Evolutionary conservation across 2,329 filamentous ascomycete species (phyloP).

Genomic region (Apiospora aurea): DNA sequence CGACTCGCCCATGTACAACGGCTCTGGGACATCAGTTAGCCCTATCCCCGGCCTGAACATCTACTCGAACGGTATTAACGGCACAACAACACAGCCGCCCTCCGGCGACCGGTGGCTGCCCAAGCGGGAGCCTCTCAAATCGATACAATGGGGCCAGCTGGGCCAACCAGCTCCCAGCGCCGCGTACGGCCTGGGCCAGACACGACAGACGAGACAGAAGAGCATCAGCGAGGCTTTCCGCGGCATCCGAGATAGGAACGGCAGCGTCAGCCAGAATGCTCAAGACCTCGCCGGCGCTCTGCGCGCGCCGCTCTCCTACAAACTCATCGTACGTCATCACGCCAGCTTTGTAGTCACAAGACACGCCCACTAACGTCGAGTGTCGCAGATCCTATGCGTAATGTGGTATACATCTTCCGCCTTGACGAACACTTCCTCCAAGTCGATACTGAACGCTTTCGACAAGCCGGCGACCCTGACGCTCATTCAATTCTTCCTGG

Average conservation of each 20-base stretch:
- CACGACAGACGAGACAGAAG: slow-evolving; percentile 76
- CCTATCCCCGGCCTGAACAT: slow-evolving; percentile 35
- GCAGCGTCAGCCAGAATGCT: slow-evolving; percentile 89
- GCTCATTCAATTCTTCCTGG: slow-evolving; percentile 90
- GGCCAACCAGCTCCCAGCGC: slow-evolving; percentile 37
- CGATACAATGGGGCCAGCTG: slow-evolving; percentile 39
- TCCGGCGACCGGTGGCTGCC: slow-evolving; percentile 43
- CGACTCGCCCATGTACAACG: slow-evolving; percentile 42
- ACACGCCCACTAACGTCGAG: slow-evolving; percentile 36
- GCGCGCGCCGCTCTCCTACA: slow-evolving; percentile 87
- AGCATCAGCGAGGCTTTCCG: slow-evolving; percentile 89
- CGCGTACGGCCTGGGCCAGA: slow-evolving; percentile 42
- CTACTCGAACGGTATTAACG: slow-evolving; percentile 42
- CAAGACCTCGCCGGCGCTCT: slow-evolving; percentile 92
- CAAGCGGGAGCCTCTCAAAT: slow-evolving; percentile 38
- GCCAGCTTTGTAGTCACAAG: neutral
- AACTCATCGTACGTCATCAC: slow-evolving; percentile 73
- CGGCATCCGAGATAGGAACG: slow-evolving; percentile 80
- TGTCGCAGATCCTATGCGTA: slow-evolving; percentile 76
- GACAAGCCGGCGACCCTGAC: slow-evolving; percentile 91
- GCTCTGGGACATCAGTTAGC: slow-evolving; percentile 35
- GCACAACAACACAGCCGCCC: slow-evolving; percentile 36
- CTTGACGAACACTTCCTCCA: slow-evolving; percentile 96
- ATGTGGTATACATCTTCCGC: slow-evolving; percentile 97
- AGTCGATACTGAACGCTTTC: slow-evolving; percentile 92